Evolutionary conservation across 2,329 filamentous ascomycete species (phyloP).

Genomic region (Nigrospora osmanthi): DNA sequence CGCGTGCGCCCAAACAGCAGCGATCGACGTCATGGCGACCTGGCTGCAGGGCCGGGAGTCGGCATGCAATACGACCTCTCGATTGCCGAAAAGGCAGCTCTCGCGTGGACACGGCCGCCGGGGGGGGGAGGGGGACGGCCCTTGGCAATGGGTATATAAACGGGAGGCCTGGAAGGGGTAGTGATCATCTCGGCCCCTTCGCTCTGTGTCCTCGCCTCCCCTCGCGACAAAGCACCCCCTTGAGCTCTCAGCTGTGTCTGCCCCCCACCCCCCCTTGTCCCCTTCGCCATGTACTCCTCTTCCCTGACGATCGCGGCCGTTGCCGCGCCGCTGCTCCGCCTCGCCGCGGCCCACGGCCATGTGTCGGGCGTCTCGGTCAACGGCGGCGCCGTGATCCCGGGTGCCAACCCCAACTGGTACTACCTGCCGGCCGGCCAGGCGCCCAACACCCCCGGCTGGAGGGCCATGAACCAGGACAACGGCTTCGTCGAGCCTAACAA

Average conservation of each 20-base stretch:
- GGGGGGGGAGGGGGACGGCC: no score
- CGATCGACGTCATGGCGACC: no score
- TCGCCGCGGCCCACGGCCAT: conserved; percentile 13
- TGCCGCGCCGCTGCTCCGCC: conserved; percentile 3
- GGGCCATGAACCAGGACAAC: conserved; percentile 34
- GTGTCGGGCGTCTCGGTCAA: conserved; percentile 14
- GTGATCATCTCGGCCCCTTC: neutral
- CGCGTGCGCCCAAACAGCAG: neutral
- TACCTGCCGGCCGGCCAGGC: conserved; percentile 9
- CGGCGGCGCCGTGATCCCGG: conserved; percentile 8
- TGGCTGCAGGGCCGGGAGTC: no score
- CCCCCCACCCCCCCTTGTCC: neutral
- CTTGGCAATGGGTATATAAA: neutral
- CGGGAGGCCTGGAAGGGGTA: neutral
- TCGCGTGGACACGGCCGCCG: no score
- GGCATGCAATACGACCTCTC: neutral
- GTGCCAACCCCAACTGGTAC: conserved; percentile 16
- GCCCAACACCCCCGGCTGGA: conserved; percentile 27
- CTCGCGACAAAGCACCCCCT: neutral
- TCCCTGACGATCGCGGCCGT: neutral
- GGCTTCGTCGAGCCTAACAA: conserved; percentile 38
- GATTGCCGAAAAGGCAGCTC: neutral
- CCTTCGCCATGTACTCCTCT: neutral
- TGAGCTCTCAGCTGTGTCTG: neutral
- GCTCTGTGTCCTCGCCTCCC: neutral